Base-by-base conservation (phyloP, 2,329 filamentous ascomycete genomes). In the Didymella pomorum region DNA sequence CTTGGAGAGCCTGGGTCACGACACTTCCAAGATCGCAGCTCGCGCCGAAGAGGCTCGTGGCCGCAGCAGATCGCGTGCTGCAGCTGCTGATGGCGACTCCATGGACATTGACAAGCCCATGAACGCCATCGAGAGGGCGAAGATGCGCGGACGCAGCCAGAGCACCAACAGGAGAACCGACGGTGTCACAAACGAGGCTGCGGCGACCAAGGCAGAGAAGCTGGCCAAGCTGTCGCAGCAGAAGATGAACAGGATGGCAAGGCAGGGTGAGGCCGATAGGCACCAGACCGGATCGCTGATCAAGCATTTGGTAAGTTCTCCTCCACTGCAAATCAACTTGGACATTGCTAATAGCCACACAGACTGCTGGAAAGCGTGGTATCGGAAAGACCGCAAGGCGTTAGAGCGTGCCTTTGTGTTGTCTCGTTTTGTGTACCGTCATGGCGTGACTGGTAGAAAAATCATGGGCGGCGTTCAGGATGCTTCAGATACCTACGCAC, bases 211-310 rank as follows among this genome's bases (percentile, higher is more conserved):
- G 86, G 93, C 92, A 35, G 93, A 97, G 79, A 88, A 89, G 72
- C 83, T 96, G 76, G 85, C 88, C 75, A 98, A 97, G 85, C 81
- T 99, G 76, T 85, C 89, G 71, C 96, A 99, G 88, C 93, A 94
- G 85, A 94, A 93, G 87, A 97, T 96, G 93, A 99, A 99, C 83
- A 87, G 94, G 66, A 95, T 96, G 90, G 95, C 95, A 43, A 89
- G 93, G 78, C 92, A 96, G 84, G 95, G 95, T 84, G 95, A 99
- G 83, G 93, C 90, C 62, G 95, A 99, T 84, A 88, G 96, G 76
- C 94, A 98, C 81, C 87, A 88, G 62, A 89, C 89, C 55, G 90
- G 91, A 35, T 85, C 91, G 52, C 80, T 96, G 79, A 87, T 89
- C 63, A 99, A 96, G 82, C 95, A 98, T 82, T 84, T 99, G 86